Evolutionary conservation across 2,329 filamentous ascomycete species (phyloP), one percentile per base, ranked within the genome.

Genomic region (Fusarium guadeloupense): DNA sequence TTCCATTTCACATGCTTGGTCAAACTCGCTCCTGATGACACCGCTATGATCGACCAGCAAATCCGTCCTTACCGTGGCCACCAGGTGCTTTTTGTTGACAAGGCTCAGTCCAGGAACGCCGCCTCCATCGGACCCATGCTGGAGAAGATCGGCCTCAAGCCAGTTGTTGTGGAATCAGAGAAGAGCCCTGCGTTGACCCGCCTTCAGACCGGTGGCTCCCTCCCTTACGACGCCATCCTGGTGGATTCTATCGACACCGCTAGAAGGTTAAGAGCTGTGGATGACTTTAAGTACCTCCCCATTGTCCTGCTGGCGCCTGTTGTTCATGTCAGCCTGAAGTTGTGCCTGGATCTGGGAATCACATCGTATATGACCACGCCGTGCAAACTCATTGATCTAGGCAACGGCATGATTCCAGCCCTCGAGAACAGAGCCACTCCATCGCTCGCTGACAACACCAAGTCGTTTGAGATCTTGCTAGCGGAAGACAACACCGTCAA

Each of bases 361-460:
- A 96, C 93, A n/a, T 97, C 93, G 44, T 98, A 97, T 77, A 97
- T 98, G 93, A 98, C 95, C 3, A 97, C 93, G 14, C 95, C 95
- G 9, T 98, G 95, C 77, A 85, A 94, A 71, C 87, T 94, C 6
- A 96, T 97, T 62, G 95, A 99, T 75, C 81, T 99, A 54, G 93
- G 93, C 57, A 98, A 98, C 71, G 94, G 93, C 66, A 93, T 99
- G 85, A 91, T 98, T 16, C 95, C 95, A 7, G 95, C 95, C 4
- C 82, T 99, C 20, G 95, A 98, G 77, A 96, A 96, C 69, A 85
- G 94, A 47, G 93, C 94, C 6, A 95, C 93, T 12, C 94, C 94
- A 2, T 91, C 92, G 12, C 87, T 96, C 45, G 92, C 93, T 3
- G 94, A 98, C 73, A 95, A 96, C 74, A 96, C 93, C 12, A 93